Percentiles rank a stretch among this genome's conserved stretches.
Conservation (phyloP, 1,284 basidiomycete genomes). For the Takashimella tepidaria region DNA sequence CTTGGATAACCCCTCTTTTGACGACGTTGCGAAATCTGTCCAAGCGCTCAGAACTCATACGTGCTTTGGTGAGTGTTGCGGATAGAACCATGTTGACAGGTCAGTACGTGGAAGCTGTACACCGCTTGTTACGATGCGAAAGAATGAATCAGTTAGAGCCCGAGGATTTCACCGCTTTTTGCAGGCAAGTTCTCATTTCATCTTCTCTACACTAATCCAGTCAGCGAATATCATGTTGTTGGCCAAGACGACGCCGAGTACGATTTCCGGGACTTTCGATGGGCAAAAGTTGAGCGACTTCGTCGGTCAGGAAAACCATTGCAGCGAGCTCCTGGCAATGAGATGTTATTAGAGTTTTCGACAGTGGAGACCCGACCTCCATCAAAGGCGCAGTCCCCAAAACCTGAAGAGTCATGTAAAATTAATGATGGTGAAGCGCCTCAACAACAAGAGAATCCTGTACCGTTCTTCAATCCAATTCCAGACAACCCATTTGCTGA, state of each 20-base stretch:
- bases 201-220: neutral
- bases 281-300: conserved; percentile 8
- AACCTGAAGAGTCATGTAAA: neutral
- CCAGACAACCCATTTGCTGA: neutral
- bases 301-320: neutral
- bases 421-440: neutral
- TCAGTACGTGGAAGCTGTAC: conserved; percentile 8
- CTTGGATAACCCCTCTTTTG: conserved; percentile 5
- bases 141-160: conserved; percentile 1
- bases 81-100: neutral
- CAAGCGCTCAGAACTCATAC: conserved; percentile 3
- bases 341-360: neutral
- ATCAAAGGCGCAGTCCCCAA: neutral
- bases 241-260: conserved; percentile 12
- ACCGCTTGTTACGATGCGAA: conserved; percentile 7
- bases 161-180: conserved; percentile 7
- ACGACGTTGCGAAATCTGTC: conserved; percentile 2
- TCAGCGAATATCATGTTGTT: conserved; percentile 8
- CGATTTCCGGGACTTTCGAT: conserved; percentile 11
- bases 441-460: neutral
- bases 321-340: neutral
- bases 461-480: neutral
- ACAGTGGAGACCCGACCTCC: neutral
- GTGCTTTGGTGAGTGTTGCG: neutral
- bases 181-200: neutral